Evolutionary conservation across 2,329 filamentous ascomycete species (phyloP).

Genomic region (Macrophomina pseudophaseolina): DNA sequence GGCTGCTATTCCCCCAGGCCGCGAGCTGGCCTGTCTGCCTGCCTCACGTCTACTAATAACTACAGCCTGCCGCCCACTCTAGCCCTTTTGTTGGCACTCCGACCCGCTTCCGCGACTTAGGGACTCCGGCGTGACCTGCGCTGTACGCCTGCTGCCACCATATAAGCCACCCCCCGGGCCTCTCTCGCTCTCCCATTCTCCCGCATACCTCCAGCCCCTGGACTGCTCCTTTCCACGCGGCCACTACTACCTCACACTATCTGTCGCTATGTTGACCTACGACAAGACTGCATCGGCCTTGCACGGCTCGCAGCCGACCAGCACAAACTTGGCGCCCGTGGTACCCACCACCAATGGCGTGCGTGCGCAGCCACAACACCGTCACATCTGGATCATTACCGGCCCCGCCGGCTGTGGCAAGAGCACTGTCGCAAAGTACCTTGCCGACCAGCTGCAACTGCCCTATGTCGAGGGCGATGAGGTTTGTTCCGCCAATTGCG

Average conservation of each 20-base stretch:
- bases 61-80: slow-evolving; percentile 19
- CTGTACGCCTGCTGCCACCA: background rate
- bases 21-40: slow-evolving; percentile 23
- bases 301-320: slow-evolving; percentile 25
- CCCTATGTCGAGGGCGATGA: slow-evolving; percentile 59
- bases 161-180: slow-evolving; percentile 9
- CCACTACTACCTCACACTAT: background rate
- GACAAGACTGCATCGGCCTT: slow-evolving; percentile 24
- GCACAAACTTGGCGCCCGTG: slow-evolving; percentile 20
- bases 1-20: slow-evolving; percentile 18
- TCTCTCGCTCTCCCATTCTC: slow-evolving; percentile 2
- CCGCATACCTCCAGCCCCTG: slow-evolving; percentile 10
- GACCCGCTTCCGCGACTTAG: slow-evolving; percentile 18
- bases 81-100: slow-evolving; percentile 6
- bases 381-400: slow-evolving; percentile 59
- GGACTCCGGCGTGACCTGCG: background rate
- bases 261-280: slow-evolving; percentile 30
- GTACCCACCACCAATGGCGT: slow-evolving; percentile 18
- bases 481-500: slow-evolving; percentile 40
- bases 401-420: slow-evolving; percentile 61
- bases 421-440: slow-evolving; percentile 55
- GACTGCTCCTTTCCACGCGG: background rate
- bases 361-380: slow-evolving; percentile 40
- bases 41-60: slow-evolving; percentile 16
- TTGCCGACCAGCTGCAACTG: slow-evolving; percentile 50